Evolutionary conservation across 257 asterid species (phyloP).

Genomic region (Petunia secreta): DNA sequence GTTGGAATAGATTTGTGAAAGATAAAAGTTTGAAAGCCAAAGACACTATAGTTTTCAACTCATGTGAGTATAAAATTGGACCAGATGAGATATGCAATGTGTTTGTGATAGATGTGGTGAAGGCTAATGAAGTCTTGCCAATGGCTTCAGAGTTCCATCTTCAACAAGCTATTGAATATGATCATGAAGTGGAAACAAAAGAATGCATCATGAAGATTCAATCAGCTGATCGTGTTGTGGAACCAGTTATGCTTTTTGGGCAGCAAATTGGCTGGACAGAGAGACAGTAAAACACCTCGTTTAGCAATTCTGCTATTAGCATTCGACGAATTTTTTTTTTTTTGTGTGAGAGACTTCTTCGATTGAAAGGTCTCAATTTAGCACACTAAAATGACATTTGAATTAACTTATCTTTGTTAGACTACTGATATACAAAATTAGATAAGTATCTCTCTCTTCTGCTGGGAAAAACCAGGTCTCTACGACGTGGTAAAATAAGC

Average conservation of each 20-base stretch:
- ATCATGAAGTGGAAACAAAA: background rate
- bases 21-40: slow-evolving; percentile 49
- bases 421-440: background rate
- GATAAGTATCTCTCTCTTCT: background rate
- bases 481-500: no score
- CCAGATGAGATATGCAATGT: slow-evolving; percentile 32
- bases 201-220: background rate
- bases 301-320: no score
- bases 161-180: background rate
- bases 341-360: background rate
- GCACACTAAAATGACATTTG: no score
- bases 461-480: no score
- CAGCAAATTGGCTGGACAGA: slow-evolving; percentile 13
- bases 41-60: slow-evolving; percentile 57
- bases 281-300: slow-evolving; percentile 49
- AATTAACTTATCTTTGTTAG: background rate
- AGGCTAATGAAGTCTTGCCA: slow-evolving; percentile 11
- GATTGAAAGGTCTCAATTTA: no score
- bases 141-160: background rate
- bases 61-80: slow-evolving; percentile 42
- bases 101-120: slow-evolving; percentile 51
- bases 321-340: no score
- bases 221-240: background rate
- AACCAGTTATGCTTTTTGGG: slow-evolving; percentile 20
- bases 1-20: slow-evolving; percentile 69